Base-by-base conservation (phyloP, 2,329 filamentous ascomycete genomes). In the Rosellinia necatrix region DNA sequence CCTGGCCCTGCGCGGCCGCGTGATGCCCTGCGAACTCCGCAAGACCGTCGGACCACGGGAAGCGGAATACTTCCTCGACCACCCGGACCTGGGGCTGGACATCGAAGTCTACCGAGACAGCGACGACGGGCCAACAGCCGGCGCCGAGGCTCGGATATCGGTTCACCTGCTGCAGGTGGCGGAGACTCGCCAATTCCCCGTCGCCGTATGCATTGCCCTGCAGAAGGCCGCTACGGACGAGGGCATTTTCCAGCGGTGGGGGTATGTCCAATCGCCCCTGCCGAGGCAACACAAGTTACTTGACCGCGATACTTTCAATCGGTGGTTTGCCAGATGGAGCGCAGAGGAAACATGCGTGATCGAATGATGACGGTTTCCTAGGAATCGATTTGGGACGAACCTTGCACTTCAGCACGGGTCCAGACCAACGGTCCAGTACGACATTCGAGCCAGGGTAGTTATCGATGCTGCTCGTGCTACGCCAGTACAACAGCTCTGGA, bases 261-360 rank as follows among this genome's bases (percentile, higher is more conserved):
- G 35, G 19, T 38, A 38, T 38, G 35, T 38, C 35, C 15, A 38
- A 38, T 21, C 35, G 12, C 35, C 35, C 15, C 35, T 13, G 35
- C 35, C 15, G 35, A 38, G 35, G 35, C 35, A 19, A 38, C 35
- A 38, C 35, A 38, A 38, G 19, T 19, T 38, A 38, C 35, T 19
- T 38, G 35, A 38, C 35, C 35, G 35, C 35, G 35, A 38, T 38
- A 38, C 35, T n/a, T 38, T 38, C 35, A 38, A 38, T 38, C 35
- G 21, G 35, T 38, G 35, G 35, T 38, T 38, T 38, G 21, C 19
- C 15, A 38, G 35, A 38, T 21, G 35, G 35, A 38, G 35, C 35
- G 35, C 21, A 22, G 35, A 38, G 35, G 35, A 38, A 38, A 38
- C 35, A 38, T 38, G 35, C 35, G 35, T 38, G 19, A 38, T 38